Conservation (phyloP, 2,329 filamentous ascomycete species). For the Pseudogymnoascus sp. region DNA sequence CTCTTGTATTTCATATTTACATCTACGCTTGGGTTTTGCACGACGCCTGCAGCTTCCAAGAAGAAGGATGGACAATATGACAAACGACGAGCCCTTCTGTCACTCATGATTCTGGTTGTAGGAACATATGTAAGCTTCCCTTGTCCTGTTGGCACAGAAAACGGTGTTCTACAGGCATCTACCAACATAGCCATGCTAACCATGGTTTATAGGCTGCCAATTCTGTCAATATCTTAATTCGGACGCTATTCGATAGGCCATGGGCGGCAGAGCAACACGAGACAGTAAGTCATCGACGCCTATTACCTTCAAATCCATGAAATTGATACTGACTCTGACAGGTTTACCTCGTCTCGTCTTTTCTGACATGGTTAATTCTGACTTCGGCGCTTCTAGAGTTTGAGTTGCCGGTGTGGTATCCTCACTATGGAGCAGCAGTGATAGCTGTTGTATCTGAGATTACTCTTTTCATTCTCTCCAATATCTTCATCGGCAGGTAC, state of each 20-base stretch:
- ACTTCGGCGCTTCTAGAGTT: conserved; percentile 46
- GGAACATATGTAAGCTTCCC: conserved; percentile 34
- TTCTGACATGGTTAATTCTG: conserved; percentile 57
- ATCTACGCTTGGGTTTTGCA: conserved; percentile 44
- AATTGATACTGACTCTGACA: conserved; percentile 19
- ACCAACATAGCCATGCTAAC: conserved; percentile 12
- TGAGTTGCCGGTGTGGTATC: conserved; percentile 50
- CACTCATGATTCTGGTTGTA: conserved; percentile 30
- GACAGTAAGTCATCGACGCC: conserved; percentile 21
- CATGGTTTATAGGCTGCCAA: conserved; percentile 34
- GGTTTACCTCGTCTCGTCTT: conserved; percentile 53
- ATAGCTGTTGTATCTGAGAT: conserved; percentile 52
- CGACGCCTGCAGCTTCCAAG: conserved; percentile 41
- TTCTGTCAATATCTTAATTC: conserved; percentile 22
- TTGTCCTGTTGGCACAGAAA: conserved; percentile 11
- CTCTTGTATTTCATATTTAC: conserved; percentile 51
- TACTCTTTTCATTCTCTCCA: conserved; percentile 35
- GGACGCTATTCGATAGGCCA: conserved; percentile 17
- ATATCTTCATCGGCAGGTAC: conserved; percentile 17
- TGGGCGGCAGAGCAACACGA: conserved; percentile 25
- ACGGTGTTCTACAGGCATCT: background rate
- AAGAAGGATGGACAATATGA: conserved; percentile 31
- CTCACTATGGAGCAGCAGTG: conserved; percentile 56
- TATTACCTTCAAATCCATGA: background rate
- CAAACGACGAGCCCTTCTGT: conserved; percentile 38